Conservation (phyloP, 495 filamentous ascomycete genomes). For the Alectoria sarmentosa region DNA sequence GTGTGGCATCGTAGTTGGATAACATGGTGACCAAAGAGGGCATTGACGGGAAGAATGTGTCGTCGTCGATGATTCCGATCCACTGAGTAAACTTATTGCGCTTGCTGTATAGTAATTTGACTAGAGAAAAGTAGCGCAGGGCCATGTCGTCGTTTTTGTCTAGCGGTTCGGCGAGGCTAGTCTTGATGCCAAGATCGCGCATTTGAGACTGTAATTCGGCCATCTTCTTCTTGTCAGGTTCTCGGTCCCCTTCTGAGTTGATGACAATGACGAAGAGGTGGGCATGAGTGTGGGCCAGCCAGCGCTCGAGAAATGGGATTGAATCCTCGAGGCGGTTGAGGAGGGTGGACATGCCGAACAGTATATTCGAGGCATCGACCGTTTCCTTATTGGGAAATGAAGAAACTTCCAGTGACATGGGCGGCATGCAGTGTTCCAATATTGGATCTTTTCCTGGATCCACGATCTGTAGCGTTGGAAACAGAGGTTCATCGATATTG, state of each 20-base stretch:
- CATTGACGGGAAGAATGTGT: conserved; percentile 59
- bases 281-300: conserved; percentile 50
- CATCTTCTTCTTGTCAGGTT: conserved; percentile 11
- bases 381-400: conserved; percentile 26
- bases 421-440: conserved; percentile 19
- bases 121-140: conserved; percentile 53
- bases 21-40: conserved; percentile 42
- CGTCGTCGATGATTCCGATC: conserved; percentile 61
- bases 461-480: conserved; percentile 18
- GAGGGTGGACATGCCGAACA: conserved; percentile 57
- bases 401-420: conserved; percentile 34
- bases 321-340: conserved; percentile 49
- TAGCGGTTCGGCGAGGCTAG: conserved; percentile 44
- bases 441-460: conserved; percentile 22
- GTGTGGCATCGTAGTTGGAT: conserved; percentile 37
- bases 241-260: conserved; percentile 37
- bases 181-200: conserved; percentile 41
- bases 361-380: conserved; percentile 45
- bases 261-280: conserved; percentile 49
- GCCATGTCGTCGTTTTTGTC: conserved; percentile 39
- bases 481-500: conserved; percentile 32
- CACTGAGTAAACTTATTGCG: conserved; percentile 46
- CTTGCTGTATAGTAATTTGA: conserved; percentile 44
- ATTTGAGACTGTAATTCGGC: conserved; percentile 34
- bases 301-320: conserved; percentile 50